These are phyloP conservation scores for Entomortierella lignicola DNA, from an alignment of 192 early-diverging fungal species.

Conservation along the genomic window DNA sequence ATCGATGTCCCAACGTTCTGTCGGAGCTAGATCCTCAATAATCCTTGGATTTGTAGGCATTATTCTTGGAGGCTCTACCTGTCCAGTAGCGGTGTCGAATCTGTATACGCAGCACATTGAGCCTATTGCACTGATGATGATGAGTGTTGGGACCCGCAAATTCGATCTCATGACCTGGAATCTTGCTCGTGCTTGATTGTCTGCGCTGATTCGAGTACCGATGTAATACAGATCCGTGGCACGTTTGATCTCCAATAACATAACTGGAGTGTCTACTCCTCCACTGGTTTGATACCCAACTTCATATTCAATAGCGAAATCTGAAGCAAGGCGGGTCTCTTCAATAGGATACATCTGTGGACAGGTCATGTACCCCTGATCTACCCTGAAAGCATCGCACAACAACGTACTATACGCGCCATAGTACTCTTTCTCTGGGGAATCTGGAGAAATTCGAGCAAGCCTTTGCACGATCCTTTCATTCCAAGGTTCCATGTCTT, in stretches of 20 bases:
- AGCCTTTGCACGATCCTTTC: not conserved
- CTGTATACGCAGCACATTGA: not conserved
- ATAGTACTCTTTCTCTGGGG: not conserved
- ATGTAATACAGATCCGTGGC: not conserved
- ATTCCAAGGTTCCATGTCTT: not conserved
- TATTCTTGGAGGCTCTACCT: not conserved
- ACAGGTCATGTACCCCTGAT: not conserved
- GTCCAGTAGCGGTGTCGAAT: not conserved
- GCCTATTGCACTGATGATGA: not conserved
- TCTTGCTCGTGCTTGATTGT: not conserved
- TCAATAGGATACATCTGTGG: not conserved
- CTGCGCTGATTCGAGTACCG: conserved; percentile 2
- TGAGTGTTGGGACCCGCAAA: conserved; percentile 1
- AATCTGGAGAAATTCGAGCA: not conserved
- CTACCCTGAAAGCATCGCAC: not conserved
- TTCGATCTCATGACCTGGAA: conserved; percentile 1
- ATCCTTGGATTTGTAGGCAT: not conserved
- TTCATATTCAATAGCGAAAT: conserved; percentile 4
- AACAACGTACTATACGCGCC: not conserved
- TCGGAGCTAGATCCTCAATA: not conserved
- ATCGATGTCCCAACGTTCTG: not conserved
- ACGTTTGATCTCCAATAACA: not conserved
- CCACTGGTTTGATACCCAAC: conserved; percentile 2
- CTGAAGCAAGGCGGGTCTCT: not conserved
- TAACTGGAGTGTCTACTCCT: not conserved